A percentile compares a stretch with the other conserved stretches of the same genome.
phyloP scores from a whole-genome alignment of 108 stramenopile genomes.

The Nitzschia putrida region DNA sequence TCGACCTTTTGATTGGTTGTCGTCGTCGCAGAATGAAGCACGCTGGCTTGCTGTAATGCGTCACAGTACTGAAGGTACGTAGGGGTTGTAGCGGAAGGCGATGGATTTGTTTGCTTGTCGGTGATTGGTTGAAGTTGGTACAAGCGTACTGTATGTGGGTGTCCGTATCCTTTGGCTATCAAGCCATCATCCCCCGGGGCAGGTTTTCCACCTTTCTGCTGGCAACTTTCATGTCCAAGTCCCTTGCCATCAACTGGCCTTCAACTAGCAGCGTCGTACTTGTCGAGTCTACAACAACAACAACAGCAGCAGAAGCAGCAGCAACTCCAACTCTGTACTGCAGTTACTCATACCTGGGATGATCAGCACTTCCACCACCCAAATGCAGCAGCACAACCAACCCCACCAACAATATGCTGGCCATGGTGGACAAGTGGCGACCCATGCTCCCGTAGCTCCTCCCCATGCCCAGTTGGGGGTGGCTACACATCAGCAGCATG shows the following conservation, averaged over 20 bases:
- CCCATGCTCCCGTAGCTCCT: background rate
- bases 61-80: too few relatives aligned
- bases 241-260: too few relatives aligned
- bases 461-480: background rate
- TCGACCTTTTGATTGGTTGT: too few relatives aligned
- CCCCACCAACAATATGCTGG: conserved; percentile 16
- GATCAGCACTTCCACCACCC: conserved; percentile 12
- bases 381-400: conserved; percentile 5
- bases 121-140: background rate
- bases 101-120: background rate
- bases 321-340: too few relatives aligned
- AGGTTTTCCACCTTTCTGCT: too few relatives aligned
- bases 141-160: too few relatives aligned
- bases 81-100: too few relatives aligned
- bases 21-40: too few relatives aligned
- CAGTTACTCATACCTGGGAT: background rate
- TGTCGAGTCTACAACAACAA: background rate
- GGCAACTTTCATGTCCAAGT: too few relatives aligned
- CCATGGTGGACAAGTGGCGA: background rate
- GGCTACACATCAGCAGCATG: background rate
- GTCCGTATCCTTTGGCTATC: conserved; percentile 1
- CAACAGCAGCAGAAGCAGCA: background rate
- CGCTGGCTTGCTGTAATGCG: too few relatives aligned
- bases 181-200: too few relatives aligned
- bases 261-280: too few relatives aligned